Percentiles rank a stretch among this genome's conserved stretches.
These are phyloP conservation scores for Microbotryum silenes-acaulis DNA, from an alignment of 1,284 basidiomycete genomes.

Conservation along the genomic window DNA sequence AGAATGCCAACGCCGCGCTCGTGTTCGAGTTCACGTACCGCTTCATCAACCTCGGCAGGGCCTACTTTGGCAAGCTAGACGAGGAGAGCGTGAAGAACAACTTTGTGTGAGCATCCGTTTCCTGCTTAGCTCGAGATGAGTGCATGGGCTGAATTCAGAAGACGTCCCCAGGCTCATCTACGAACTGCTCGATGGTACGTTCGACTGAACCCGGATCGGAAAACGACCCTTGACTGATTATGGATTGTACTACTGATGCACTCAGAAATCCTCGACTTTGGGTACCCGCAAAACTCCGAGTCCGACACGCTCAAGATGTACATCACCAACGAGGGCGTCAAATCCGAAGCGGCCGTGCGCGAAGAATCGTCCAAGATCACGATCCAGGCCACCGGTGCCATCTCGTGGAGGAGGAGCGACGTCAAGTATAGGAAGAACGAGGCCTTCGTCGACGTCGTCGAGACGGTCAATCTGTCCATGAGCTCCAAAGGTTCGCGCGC, in stretches of 20 bases:
- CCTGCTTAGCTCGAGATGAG: too few species aligned
- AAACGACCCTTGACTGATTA: background rate
- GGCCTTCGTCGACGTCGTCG: slow-evolving; percentile 95
- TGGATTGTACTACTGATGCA: too few species aligned
- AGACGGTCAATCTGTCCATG: slow-evolving; percentile 93
- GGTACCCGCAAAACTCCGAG: slow-evolving; percentile 99
- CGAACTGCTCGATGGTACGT: slow-evolving; percentile 82
- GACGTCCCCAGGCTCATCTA: slow-evolving; percentile 57
- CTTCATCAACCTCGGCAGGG: slow-evolving; percentile 84
- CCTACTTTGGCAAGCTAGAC: slow-evolving; percentile 96
- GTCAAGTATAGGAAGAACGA: slow-evolving; percentile 99
- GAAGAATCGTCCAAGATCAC: slow-evolving; percentile 97
- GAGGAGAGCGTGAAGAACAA: slow-evolving; percentile 99
- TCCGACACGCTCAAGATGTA: slow-evolving; percentile 95
- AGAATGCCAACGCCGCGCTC: slow-evolving; percentile 92
- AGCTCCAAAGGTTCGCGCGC: slow-evolving; percentile 70
- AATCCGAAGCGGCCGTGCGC: slow-evolving; percentile 67
- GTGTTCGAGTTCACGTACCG: slow-evolving; percentile 97
- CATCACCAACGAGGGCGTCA: slow-evolving; percentile 94
- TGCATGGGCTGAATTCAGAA: background rate
- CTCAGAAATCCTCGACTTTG: slow-evolving; percentile 94
- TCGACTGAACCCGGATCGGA: too few species aligned
- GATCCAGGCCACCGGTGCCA: slow-evolving; percentile 87
- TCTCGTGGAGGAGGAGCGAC: slow-evolving; percentile 84
- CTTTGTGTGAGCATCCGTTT: slow-evolving; percentile 55